Percentiles rank a stretch among this genome's conserved stretches.
phyloP scores from a whole-genome alignment of 495 filamentous ascomycete genomes.

The Neurospora intermedia region DNA sequence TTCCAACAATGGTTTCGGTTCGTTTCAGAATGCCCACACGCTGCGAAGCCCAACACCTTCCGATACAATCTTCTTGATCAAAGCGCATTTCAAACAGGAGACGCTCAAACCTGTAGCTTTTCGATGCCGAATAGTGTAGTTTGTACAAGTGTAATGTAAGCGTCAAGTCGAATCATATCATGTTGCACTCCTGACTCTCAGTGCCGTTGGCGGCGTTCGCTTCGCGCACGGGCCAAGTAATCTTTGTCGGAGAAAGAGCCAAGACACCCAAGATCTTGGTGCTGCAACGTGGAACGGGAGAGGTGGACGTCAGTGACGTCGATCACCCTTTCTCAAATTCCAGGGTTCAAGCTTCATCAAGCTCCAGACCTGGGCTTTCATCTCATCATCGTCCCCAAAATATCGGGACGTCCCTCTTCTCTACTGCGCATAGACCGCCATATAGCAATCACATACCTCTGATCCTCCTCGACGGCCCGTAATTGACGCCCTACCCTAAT shows the following conservation, averaged over 20 bases:
- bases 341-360: not conserved
- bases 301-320: slow-evolving; percentile 7
- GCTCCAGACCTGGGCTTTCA: not conserved
- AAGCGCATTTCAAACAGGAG: not conserved
- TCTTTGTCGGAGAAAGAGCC: not conserved
- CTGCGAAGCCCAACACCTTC: not conserved
- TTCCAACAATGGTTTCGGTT: not conserved
- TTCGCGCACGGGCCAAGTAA: not conserved
- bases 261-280: not conserved
- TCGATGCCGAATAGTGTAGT: not conserved
- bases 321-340: slow-evolving; percentile 1
- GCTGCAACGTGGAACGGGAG: not conserved
- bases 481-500: not conserved
- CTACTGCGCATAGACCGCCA: not conserved
- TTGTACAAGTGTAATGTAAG: not conserved
- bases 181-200: too few species aligned
- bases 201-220: not conserved
- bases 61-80: not conserved
- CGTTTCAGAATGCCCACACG: not conserved
- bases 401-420: not conserved
- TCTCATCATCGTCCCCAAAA: not conserved
- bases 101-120: not conserved
- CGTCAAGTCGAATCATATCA: not conserved
- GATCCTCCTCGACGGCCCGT: not conserved
- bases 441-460: not conserved